phyloP scores from a whole-genome alignment of 768 basidiomycete species.

The Mycena capillaripes region DNA sequence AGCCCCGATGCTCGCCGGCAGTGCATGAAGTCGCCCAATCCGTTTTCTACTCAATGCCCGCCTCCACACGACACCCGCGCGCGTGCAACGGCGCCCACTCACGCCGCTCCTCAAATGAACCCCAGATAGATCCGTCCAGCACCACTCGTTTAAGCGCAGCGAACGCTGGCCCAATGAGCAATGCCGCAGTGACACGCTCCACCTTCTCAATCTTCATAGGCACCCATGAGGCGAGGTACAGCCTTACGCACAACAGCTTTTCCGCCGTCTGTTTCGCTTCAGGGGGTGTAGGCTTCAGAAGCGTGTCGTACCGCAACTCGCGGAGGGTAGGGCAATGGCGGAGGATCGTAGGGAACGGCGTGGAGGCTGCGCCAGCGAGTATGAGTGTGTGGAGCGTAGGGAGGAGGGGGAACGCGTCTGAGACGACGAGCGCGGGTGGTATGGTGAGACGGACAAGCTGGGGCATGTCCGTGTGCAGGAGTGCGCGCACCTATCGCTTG shows the following conservation, averaged over 20 bases:
- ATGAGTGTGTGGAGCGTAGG: not conserved
- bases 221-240: too few species aligned
- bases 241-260: not conserved
- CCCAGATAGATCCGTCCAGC: not conserved
- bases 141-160: not conserved
- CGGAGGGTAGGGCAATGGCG: not conserved
- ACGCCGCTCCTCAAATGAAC: not conserved
- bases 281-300: not conserved
- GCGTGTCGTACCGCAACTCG: not conserved
- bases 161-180: too few species aligned
- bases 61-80: not conserved
- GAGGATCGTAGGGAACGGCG: not conserved
- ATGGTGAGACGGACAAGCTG: slow-evolving; percentile 1
- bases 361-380: too few species aligned
- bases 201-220: too few species aligned
- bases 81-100: not conserved
- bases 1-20: too few species aligned
- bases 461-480: not conserved
- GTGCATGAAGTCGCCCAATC: too few species aligned
- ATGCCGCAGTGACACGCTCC: not conserved
- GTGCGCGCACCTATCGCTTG: not conserved
- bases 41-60: not conserved
- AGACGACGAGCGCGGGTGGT: not conserved
- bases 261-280: not conserved
- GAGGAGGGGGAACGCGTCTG: not conserved